Conservation (phyloP, 2,329 filamentous ascomycete genomes). For the Ambrosiella cleistominuta region DNA sequence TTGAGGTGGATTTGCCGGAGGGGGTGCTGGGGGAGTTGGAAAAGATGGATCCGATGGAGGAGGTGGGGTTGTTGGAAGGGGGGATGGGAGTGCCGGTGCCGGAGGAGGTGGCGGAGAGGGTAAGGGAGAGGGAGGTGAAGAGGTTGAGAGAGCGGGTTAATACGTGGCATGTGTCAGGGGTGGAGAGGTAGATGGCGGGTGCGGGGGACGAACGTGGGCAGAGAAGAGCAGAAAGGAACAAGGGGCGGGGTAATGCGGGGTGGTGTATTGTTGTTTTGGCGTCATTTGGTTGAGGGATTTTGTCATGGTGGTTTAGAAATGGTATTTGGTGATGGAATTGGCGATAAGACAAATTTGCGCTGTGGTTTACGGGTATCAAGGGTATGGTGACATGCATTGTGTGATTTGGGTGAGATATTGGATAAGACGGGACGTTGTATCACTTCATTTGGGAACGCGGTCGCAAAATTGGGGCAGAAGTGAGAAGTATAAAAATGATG, state of each 20-base stretch:
- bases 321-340: not conserved
- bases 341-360: not conserved
- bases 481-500: too few species aligned
- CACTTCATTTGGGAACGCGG: not conserved
- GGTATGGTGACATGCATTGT: not conserved
- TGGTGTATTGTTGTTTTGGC: too few species aligned
- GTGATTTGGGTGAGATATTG: not conserved
- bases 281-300: not conserved
- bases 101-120: not conserved
- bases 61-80: conserved; percentile 20
- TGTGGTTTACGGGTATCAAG: not conserved
- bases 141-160: conserved; percentile 1
- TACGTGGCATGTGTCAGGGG: conserved; percentile 2
- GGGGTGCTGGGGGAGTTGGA: conserved; percentile 21
- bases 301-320: not conserved
- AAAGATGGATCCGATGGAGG: conserved; percentile 20
- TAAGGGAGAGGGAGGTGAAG: not conserved
- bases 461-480: too few species aligned
- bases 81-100: conserved; percentile 17
- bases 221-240: not conserved
- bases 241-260: not conserved
- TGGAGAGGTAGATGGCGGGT: not conserved
- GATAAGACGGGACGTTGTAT: not conserved
- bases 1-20: conserved; percentile 39
- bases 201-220: not conserved